Base-by-base conservation (phyloP, 2,329 filamentous ascomycete genomes). In the Colletotrichum destructivum region DNA sequence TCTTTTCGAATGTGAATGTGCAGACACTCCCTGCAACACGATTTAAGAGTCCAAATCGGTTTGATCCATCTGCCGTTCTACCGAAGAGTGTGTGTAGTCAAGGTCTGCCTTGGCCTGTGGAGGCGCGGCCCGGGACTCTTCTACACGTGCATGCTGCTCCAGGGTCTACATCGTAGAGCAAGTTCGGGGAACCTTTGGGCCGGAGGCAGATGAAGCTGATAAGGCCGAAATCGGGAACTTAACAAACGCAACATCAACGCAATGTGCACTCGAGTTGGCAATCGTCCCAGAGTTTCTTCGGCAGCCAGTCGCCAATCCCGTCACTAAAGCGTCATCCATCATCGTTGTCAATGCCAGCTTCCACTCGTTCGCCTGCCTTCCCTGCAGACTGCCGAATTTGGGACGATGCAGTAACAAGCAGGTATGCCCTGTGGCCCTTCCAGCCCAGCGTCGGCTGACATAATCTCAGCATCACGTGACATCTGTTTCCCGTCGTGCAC, bases 381-480 rank as follows among this genome's bases (percentile, higher is more conserved):
- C 31, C 9, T 56, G 40, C 12, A 15, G 2, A 44, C 21, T 23
- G n/a, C 51, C 15, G 5, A 0, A 16, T 9, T 51, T 35, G 23
- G 31, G 21, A 56, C 46, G 35, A 18, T 67, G 54, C 3, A 8
- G 23, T 21, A 35, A 13, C 13, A 47, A 23, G 44, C 15, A n/a
- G 35, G 23, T 35, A 21, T 9, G 15, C 9, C 26, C 31, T 15
- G 26, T 23, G 44, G 21, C 47, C 42, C 23, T 13, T 21, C 11
- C n/a, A 16, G 13, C 46, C 38, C 49, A 66, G 52, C 61, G 38
- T 65, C 42, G 42, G 78, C 76, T 82, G 77, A 81, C 69, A 73
- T 79, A 79, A 80, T 51, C 57, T 15, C 0, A n/a, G 12, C 12
- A 11, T 40, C 81, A 83, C 81, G 81, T 83, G 81, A 82, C 73